Base-by-base conservation (phyloP, 2,329 filamentous ascomycete species). In the Dothideomycetidae sp. region DNA sequence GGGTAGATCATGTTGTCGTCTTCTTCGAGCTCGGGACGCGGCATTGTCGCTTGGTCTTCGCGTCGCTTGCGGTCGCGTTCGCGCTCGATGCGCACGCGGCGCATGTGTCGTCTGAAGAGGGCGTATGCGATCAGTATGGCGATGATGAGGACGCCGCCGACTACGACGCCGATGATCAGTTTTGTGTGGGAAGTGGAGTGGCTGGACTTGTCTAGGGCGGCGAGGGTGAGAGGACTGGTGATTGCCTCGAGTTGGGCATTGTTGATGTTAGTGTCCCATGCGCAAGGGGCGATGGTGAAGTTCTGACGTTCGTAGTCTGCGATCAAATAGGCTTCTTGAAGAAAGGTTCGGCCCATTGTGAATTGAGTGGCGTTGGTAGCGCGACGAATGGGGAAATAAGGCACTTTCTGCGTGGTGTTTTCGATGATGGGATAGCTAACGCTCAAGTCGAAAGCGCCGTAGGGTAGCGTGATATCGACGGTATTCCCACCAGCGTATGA, bases 301-400 rank as follows among this genome's bases (percentile, higher is more conserved):
- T 56, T 57, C 14, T 37, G 33, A 23, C 49, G 48, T 15, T 56
- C 52, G 43, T 58, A 59, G 41, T 59, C 55, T 5, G 50, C 52
- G 29, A 55, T 53, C 4, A 59, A 38, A 35, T 59, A 59, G n/a
- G 56, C 54, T 46, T 59, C 55, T 42, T 59, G 56, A 17, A 59
- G 46, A 46, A 59, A 59, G 1, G 52, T 44, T 7, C 56, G 52
- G 15, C 56, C 56, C 1, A 59, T 46, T 1, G 53, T 57, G 44
- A 57, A 56, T 35, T 59, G 55, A 2, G 51, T 51, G 10, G 47
- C 42, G 35, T 55, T 56, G 3, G 42, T 43, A 3, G 50, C 55
- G 17, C 54, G 47, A 33, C 52, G 49, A 13, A 59, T 45, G 2
- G 56, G 56, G 43, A 57, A 58, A 44, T 58, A 58, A 36, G 44